phyloP scores from a whole-genome alignment of 2,329 filamentous ascomycete genomes.

The Pleomassaria siparia region DNA sequence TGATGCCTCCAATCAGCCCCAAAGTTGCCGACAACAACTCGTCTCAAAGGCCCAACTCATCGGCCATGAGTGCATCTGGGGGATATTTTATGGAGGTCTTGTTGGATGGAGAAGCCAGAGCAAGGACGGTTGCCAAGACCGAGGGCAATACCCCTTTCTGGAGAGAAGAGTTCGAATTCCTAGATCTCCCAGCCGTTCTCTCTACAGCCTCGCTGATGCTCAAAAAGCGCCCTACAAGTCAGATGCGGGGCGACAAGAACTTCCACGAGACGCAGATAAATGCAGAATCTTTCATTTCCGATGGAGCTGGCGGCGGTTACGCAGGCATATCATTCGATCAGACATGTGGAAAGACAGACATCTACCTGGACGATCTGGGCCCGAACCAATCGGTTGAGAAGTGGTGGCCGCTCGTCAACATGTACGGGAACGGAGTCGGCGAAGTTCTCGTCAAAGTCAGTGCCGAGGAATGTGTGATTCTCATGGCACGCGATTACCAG shows the following conservation, averaged over 20 bases:
- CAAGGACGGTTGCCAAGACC: constrained; percentile 70
- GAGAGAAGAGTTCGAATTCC: constrained; percentile 78
- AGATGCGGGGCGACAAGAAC: constrained; percentile 38
- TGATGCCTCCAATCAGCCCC: constrained; percentile 45
- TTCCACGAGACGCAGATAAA: constrained; percentile 37
- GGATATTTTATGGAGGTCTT: constrained; percentile 81
- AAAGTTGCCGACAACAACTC: constrained; percentile 34
- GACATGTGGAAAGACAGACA: constrained; percentile 72
- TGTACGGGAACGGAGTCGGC: constrained; percentile 73
- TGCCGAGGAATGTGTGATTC: constrained; percentile 85
- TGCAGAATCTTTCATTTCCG: constrained; percentile 37
- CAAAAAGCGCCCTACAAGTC: constrained; percentile 59
- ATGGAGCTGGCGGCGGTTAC: constrained; percentile 44
- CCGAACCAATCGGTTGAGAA: constrained; percentile 77
- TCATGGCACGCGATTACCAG: constrained; percentile 83
- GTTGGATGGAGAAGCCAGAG: constrained; percentile 76
- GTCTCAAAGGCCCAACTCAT: constrained; percentile 34
- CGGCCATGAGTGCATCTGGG: constrained; percentile 45
- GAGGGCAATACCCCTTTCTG: constrained; percentile 77
- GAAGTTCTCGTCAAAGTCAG: constrained; percentile 82
- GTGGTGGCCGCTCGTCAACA: constrained; percentile 80
- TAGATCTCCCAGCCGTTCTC: constrained; percentile 68
- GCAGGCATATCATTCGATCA: constrained; percentile 52
- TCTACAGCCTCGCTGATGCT: constrained; percentile 71
- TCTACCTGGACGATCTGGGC: constrained; percentile 77